These are phyloP conservation scores for Thymus mandschuricus DNA, from an alignment of 257 asterid species.

Conservation along the genomic window DNA sequence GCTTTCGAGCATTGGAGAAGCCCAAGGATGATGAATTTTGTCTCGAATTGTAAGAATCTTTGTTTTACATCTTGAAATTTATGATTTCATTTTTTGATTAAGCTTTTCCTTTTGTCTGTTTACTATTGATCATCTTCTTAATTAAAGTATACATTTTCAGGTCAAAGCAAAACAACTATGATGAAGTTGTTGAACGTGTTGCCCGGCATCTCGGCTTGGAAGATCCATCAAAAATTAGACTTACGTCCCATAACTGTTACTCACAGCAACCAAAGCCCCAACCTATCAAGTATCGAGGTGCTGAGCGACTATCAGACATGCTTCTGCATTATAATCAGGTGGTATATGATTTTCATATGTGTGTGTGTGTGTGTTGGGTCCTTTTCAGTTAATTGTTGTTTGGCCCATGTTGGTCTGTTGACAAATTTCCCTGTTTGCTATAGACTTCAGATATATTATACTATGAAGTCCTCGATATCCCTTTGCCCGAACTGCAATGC, in stretches of 20 bases:
- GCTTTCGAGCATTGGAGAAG: constrained; percentile 75
- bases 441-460: constrained; percentile 86
- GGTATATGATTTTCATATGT: constrained; percentile 9
- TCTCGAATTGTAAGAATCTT: constrained; percentile 71
- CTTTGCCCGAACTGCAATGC: constrained; percentile 91
- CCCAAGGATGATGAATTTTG: constrained; percentile 89
- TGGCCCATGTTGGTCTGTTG: constrained; percentile 15
- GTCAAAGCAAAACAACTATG: constrained; percentile 77
- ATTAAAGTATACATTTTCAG: constrained; percentile 44
- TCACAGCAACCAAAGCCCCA: constrained; percentile 94
- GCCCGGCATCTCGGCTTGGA: constrained; percentile 74
- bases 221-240: constrained; percentile 83
- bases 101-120: constrained; percentile 17
- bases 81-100: constrained; percentile 24
- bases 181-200: constrained; percentile 78
- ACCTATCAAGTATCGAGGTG: constrained; percentile 72
- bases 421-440: constrained; percentile 27
- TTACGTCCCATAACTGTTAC: constrained; percentile 87
- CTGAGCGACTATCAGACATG: constrained; percentile 78
- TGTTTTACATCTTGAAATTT: constrained; percentile 14
- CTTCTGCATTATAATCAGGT: constrained; percentile 94
- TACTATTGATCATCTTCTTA: constrained; percentile 8
- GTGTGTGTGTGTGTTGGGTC: neutral
- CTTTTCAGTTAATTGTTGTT: constrained; percentile 7
- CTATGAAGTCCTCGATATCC: constrained; percentile 92